Evolutionary conservation across 768 basidiomycete genomes (phyloP).

Genomic region (Coprinellus aureogranulatus): DNA sequence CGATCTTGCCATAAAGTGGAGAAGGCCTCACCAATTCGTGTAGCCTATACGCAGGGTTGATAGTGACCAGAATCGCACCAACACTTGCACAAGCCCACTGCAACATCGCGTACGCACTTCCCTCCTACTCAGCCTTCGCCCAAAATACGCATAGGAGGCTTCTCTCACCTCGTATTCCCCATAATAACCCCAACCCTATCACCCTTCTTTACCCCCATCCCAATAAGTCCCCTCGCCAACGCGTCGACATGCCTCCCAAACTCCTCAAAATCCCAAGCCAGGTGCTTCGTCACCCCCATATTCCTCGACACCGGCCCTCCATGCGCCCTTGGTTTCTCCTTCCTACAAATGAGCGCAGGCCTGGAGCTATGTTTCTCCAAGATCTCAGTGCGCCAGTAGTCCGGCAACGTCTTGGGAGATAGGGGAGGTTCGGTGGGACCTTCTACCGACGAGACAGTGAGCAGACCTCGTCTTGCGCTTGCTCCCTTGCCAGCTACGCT

Average conservation of each 20-base stretch:
- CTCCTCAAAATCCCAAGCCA: slow-evolving; percentile 75
- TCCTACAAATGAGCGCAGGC: slow-evolving; percentile 64
- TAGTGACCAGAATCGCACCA: slow-evolving; percentile 79
- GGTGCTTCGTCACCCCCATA: slow-evolving; percentile 43
- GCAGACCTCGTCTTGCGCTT: slow-evolving; percentile 17
- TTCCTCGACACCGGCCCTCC: slow-evolving; percentile 60
- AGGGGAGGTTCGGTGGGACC: slow-evolving; percentile 59
- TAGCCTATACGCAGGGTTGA: slow-evolving; percentile 78
- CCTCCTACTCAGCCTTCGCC: not conserved
- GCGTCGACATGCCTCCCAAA: slow-evolving; percentile 66
- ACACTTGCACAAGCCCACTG: slow-evolving; percentile 87
- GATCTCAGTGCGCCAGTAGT: slow-evolving; percentile 61
- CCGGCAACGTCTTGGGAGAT: slow-evolving; percentile 51
- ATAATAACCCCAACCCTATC: slow-evolving; percentile 79
- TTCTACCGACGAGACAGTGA: slow-evolving; percentile 53
- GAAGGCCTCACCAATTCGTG: slow-evolving; percentile 62
- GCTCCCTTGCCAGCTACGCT: no score
- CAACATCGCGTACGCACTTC: slow-evolving; percentile 72
- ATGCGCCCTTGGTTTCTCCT: slow-evolving; percentile 56
- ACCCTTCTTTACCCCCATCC: slow-evolving; percentile 69
- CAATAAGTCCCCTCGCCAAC: slow-evolving; percentile 65
- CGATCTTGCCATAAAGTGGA: no score
- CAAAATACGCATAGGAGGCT: no score
- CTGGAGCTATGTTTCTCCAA: slow-evolving; percentile 45
- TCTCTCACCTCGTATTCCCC: slow-evolving; percentile 83